These are phyloP conservation scores for Aspergillus ruber DNA, from an alignment of 2,329 filamentous ascomycete genomes.

Conservation along the genomic window DNA sequence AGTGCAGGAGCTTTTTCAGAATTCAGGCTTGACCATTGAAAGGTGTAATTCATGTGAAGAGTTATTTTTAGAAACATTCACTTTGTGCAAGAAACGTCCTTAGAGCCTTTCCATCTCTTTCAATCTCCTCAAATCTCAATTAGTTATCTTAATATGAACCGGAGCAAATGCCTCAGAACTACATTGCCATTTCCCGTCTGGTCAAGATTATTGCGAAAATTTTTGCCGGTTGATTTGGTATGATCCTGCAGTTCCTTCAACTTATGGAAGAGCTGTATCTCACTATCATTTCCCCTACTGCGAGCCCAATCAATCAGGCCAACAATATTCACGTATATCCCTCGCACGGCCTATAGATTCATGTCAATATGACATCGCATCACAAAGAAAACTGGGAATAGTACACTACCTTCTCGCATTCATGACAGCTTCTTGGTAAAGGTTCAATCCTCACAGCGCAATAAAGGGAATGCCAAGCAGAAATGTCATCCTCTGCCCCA, in stretches of 20 bases:
- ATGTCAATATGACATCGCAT: neutral
- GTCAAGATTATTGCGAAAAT: neutral
- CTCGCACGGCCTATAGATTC: neutral
- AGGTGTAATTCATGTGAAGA: neutral
- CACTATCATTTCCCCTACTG: neutral
- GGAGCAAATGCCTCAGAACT: neutral
- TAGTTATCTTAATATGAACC: neutral
- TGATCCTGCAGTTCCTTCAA: neutral
- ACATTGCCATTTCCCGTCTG: neutral
- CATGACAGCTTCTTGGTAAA: constrained; percentile 4
- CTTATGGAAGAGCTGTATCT: neutral
- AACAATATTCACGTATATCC: neutral
- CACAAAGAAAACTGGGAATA: neutral
- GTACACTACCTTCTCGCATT: neutral
- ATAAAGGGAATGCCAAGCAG: constrained; percentile 8
- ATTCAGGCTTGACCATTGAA: neutral
- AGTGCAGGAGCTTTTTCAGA: neutral
- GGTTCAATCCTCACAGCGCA: constrained; percentile 6
- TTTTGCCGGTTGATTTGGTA: neutral
- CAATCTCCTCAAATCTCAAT: neutral
- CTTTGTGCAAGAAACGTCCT: neutral
- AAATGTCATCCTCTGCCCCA: constrained; percentile 6
- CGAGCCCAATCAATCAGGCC: constrained; percentile 1
- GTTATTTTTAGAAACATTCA: neutral
- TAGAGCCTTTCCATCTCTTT: neutral